A percentile compares a stretch with the other conserved stretches of the same genome.
Conservation (phyloP, 176 grass and related monocot genomes). For the Typha latifolia region DNA sequence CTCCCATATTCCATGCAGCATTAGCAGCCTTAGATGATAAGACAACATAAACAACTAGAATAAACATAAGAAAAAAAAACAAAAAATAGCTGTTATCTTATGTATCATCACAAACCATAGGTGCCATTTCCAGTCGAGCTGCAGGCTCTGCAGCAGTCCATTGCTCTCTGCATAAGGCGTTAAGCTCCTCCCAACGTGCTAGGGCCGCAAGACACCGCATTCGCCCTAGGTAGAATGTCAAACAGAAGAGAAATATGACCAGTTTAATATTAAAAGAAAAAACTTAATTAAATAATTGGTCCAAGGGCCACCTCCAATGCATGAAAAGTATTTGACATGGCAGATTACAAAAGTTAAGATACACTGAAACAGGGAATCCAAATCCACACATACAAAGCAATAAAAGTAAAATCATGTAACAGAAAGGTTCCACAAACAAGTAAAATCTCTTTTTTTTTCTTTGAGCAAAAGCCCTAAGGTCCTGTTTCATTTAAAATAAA, state of each 20-base stretch:
- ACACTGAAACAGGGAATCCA: background rate
- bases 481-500: too few species aligned
- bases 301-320: background rate
- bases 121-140: conserved; percentile 94
- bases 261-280: background rate
- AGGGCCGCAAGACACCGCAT: conserved; percentile 94
- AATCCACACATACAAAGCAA: too few species aligned
- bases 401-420: too few species aligned
- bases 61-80: conserved; percentile 2
- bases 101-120: conserved; percentile 48
- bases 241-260: background rate
- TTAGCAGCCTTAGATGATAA: conserved; percentile 57
- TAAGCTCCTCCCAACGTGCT: conserved; percentile 94
- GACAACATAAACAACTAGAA: conserved; percentile 9
- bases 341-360: background rate
- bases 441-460: too few species aligned
- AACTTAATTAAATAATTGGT: background rate
- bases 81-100: background rate
- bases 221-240: conserved; percentile 42
- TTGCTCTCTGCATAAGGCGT: conserved; percentile 81
- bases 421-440: too few species aligned
- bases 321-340: background rate
- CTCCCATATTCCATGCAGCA: conserved; percentile 98
- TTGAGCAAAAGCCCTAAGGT: too few species aligned
- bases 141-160: conserved; percentile 92